Base-by-base conservation (phyloP, 192 early-diverging fungal species). In the Geranomyces michiganensis region DNA sequence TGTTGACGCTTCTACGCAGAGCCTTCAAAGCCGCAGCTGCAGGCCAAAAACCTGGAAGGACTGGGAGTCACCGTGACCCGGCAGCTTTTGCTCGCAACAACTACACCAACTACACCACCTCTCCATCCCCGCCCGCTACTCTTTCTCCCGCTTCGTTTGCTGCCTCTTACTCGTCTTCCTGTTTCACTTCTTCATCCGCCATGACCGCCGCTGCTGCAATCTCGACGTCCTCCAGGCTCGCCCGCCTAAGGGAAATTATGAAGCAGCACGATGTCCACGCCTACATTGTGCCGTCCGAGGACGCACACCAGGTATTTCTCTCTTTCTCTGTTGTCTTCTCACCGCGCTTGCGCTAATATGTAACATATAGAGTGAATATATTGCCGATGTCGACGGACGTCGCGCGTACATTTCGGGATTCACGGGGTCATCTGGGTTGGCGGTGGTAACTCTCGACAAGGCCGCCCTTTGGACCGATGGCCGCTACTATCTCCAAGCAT, bases 381-480 rank as follows among this genome's bases (percentile, higher is more conserved):
- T 96, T 71, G 93, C 94, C 27, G 84, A 83, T 22, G 91, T 90
- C 77, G 95, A 99, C 73, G 89, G 85, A 63, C 89, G 97, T 21
- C 92, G 97, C 31, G 82, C 84, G 30, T 99, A 85, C 78, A 96
- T 99, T 75, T 93, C 92, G 5, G 95, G 95, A 41, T 99, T 99
- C 76, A 92, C 90, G 56, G 97, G 97, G n/a, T 99, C 97, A 21
- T 95, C 97, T n/a, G 94, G 92, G 33, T 88, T 90, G 59, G 97
- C 95, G 8, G 87, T 99, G 46, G 88, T 99, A 19, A 91, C 93
- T 2, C 51, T 77, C 32, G 86, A 91, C 43, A 74, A 85, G 59
- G 95, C 95, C 58, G 89, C 91, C 30, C 85, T 99, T 56, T 99
- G 96, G 76, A 99, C 97, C 7, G 97, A 99, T 77, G 97, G 97